Conservation (phyloP, 805 yeast species). For the Kodamaea hsintzibuensis region DNA sequence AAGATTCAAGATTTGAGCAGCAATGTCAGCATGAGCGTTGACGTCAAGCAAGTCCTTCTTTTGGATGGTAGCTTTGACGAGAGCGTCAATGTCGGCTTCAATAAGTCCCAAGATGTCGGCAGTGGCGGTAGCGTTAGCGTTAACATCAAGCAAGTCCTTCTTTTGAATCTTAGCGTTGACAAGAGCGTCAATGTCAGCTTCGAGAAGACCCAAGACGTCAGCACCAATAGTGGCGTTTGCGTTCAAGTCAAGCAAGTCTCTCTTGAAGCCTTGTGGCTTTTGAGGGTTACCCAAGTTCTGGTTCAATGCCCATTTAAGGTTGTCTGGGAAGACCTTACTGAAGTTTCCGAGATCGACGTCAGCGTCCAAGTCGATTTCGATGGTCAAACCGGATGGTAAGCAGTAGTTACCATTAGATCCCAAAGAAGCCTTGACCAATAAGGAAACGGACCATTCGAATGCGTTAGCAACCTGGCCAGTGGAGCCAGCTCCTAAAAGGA, state of each 20-base stretch:
- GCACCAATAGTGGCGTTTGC: constrained; percentile 1
- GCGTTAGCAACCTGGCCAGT: constrained; percentile 11
- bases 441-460: constrained; percentile 19
- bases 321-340: constrained; percentile 12
- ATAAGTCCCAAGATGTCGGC: constrained; percentile 3
- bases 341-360: constrained; percentile 8
- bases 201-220: not conserved
- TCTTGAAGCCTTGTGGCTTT: constrained; percentile 6
- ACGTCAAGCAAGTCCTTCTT: constrained; percentile 2
- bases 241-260: constrained; percentile 3
- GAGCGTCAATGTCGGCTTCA: constrained; percentile 1
- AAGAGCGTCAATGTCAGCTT: constrained; percentile 1
- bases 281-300: constrained; percentile 8
- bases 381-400: constrained; percentile 18
- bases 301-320: constrained; percentile 10
- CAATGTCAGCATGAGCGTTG: not conserved
- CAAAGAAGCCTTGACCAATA: constrained; percentile 15
- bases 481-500: constrained; percentile 14
- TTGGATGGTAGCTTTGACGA: not conserved
- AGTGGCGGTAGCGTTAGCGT: not conserved
- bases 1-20: constrained; percentile 1
- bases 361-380: constrained; percentile 15
- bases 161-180: not conserved
- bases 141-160: constrained; percentile 4
- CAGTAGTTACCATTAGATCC: constrained; percentile 15